Percentiles rank a stretch among this genome's conserved stretches.
Conservation (phyloP, 768 basidiomycete genomes). For the Podaxis sp. region DNA sequence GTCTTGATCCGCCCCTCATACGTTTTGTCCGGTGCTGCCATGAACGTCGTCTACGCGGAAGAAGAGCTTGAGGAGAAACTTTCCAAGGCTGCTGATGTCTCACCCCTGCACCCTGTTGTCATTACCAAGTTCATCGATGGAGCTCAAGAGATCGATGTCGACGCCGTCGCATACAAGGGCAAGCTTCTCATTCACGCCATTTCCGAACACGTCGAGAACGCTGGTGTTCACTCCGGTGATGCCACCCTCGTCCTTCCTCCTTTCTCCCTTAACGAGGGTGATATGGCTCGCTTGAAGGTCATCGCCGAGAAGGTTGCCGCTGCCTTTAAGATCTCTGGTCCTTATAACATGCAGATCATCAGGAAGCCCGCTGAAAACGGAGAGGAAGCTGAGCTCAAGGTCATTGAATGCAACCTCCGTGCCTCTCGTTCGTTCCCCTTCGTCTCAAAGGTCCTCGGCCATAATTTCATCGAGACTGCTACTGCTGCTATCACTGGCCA, state of each 20-base stretch:
- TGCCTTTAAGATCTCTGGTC: slow-evolving; percentile 96
- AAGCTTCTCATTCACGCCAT: slow-evolving; percentile 92
- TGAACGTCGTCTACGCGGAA: slow-evolving; percentile 98
- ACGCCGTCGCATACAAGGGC: slow-evolving; percentile 94
- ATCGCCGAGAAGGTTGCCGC: slow-evolving; percentile 94
- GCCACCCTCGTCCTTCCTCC: slow-evolving; percentile 97
- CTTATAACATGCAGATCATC: slow-evolving; percentile 99
- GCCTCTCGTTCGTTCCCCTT: slow-evolving; percentile 99
- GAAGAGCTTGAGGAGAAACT: slow-evolving; percentile 87
- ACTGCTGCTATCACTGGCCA: slow-evolving; percentile 84
- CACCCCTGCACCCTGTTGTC: slow-evolving; percentile 96
- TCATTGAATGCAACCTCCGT: slow-evolving; percentile 98
- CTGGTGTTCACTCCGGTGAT: slow-evolving; percentile 98
- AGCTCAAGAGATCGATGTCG: slow-evolving; percentile 97
- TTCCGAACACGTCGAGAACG: slow-evolving; percentile 98
- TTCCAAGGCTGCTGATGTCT: slow-evolving; percentile 95
- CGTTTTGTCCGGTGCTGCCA: slow-evolving; percentile 97
- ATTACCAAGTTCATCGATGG: slow-evolving; percentile 98
- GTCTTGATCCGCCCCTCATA: slow-evolving; percentile 98
- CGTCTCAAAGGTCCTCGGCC: slow-evolving; percentile 96
- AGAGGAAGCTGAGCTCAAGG: slow-evolving; percentile 74
- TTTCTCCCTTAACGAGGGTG: slow-evolving; percentile 69
- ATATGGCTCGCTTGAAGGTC: slow-evolving; percentile 86
- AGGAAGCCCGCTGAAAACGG: slow-evolving; percentile 62
- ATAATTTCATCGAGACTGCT: slow-evolving; percentile 96